These are phyloP conservation scores for Debaryomyces hansenii DNA, from an alignment of 805 yeast species.

Conservation along the genomic window DNA sequence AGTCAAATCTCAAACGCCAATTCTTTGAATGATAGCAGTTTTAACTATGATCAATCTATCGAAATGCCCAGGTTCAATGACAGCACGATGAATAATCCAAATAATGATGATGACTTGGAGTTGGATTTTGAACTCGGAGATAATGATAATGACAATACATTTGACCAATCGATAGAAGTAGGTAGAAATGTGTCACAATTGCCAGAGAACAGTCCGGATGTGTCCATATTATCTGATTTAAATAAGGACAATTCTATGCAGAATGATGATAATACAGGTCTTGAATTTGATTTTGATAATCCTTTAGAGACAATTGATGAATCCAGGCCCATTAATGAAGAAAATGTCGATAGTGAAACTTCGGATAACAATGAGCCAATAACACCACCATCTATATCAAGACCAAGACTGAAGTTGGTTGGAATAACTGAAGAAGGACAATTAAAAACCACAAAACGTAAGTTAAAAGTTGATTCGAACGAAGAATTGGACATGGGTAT, in stretches of 20 bases:
- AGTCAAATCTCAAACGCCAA: constrained; percentile 19
- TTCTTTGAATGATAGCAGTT: constrained; percentile 33
- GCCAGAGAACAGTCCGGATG: constrained; percentile 21
- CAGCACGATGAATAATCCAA: constrained; percentile 24
- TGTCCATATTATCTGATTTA: constrained; percentile 20
- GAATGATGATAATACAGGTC: constrained; percentile 12
- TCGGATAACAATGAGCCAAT: constrained; percentile 17
- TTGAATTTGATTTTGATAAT: constrained; percentile 38
- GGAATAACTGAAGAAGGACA: constrained; percentile 42
- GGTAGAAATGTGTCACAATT: constrained; percentile 44
- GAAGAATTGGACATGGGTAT: constrained; percentile 47
- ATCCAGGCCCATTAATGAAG: constrained; percentile 7
- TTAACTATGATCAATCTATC: constrained; percentile 54
- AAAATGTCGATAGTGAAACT: constrained; percentile 8
- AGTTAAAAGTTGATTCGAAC: constrained; percentile 44
- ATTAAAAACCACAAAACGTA: constrained; percentile 47
- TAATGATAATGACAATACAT: constrained; percentile 23
- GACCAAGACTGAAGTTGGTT: constrained; percentile 27
- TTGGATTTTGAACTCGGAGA: constrained; percentile 46
- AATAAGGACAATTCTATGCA: constrained; percentile 16
- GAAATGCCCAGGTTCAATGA: constrained; percentile 59
- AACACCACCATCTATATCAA: constrained; percentile 19
- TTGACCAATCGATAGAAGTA: constrained; percentile 50
- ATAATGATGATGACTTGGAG: constrained; percentile 47
- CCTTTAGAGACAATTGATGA: constrained; percentile 41